phyloP scores from a whole-genome alignment of 2,329 filamentous ascomycete genomes.

The Xylaria sp. region DNA sequence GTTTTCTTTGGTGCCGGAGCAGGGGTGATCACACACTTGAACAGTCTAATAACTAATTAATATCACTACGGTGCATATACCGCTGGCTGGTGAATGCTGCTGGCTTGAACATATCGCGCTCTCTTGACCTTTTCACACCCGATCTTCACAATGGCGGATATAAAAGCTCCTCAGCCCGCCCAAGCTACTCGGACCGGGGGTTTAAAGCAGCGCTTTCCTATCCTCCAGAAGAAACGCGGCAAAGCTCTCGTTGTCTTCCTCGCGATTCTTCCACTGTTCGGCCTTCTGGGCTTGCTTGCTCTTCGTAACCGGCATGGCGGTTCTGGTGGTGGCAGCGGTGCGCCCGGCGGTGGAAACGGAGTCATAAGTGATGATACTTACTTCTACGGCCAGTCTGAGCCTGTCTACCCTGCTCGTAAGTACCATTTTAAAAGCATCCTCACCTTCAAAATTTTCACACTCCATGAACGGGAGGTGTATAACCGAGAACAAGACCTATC shows the following conservation, averaged over 20 bases:
- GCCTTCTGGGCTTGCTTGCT: constrained; percentile 48
- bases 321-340: constrained; percentile 20
- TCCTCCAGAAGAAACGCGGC: constrained; percentile 46
- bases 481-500: neutral
- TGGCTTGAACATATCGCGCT: neutral
- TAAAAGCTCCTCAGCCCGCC: neutral
- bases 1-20: neutral
- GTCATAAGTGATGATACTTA: constrained; percentile 55
- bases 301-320: constrained; percentile 42
- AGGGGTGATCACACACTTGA: neutral
- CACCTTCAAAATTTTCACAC: neutral
- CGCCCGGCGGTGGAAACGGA: constrained; percentile 24
- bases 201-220: constrained; percentile 44
- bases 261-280: constrained; percentile 49
- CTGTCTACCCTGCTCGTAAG: constrained; percentile 64
- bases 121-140: neutral
- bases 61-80: neutral
- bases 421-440: constrained; percentile 14
- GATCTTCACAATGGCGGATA: constrained; percentile 22
- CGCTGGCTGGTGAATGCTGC: neutral
- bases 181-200: constrained; percentile 37
- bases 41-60: too few species aligned
- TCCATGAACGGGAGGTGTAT: neutral
- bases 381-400: constrained; percentile 63
- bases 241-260: constrained; percentile 44